Evolutionary conservation across 1,139 yeast genomes (phyloP).

Genomic region (Yamadazyma taylorii): DNA sequence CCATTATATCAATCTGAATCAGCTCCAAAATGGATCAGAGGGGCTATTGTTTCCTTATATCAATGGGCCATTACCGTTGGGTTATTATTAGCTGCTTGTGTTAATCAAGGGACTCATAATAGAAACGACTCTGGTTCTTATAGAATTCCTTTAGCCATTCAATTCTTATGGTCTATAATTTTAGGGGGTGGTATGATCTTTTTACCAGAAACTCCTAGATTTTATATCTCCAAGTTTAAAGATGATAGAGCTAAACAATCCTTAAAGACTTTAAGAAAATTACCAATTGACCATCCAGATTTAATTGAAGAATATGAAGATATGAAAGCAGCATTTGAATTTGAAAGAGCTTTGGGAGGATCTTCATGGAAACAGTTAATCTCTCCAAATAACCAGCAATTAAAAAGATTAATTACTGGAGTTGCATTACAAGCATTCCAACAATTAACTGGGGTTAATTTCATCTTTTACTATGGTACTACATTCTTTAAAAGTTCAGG

Average conservation of each 20-base stretch:
- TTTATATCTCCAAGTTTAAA: slow-evolving; percentile 51
- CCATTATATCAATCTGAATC: slow-evolving; percentile 68
- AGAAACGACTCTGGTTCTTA: slow-evolving; percentile 53
- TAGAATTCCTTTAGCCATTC: slow-evolving; percentile 62
- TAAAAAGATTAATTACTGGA: slow-evolving; percentile 35
- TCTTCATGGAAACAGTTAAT: slow-evolving; percentile 35
- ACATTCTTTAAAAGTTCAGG: slow-evolving; percentile 60
- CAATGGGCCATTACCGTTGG: slow-evolving; percentile 63
- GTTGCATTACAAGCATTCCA: slow-evolving; percentile 48
- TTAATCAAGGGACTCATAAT: slow-evolving; percentile 57
- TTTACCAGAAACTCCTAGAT: slow-evolving; percentile 82
- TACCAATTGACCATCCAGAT: slow-evolving; percentile 38
- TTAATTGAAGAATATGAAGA: slow-evolving; percentile 37
- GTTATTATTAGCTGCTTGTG: slow-evolving; percentile 62
- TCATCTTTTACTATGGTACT: slow-evolving; percentile 67
- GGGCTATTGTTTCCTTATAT: slow-evolving; percentile 61
- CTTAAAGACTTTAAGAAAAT: slow-evolving; percentile 31
- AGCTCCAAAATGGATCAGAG: slow-evolving; percentile 67
- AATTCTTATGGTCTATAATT: slow-evolving; percentile 38
- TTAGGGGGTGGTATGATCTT: slow-evolving; percentile 54
- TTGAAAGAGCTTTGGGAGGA: slow-evolving; percentile 27
- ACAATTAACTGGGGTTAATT: slow-evolving; percentile 73
- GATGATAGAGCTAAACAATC: slow-evolving; percentile 54
- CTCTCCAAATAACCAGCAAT: slow-evolving; percentile 32
- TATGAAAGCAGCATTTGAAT: slow-evolving; percentile 36